Evolutionary conservation across 208 protist genomes (phyloP).

Genomic region (Trypanosoma mega): DNA sequence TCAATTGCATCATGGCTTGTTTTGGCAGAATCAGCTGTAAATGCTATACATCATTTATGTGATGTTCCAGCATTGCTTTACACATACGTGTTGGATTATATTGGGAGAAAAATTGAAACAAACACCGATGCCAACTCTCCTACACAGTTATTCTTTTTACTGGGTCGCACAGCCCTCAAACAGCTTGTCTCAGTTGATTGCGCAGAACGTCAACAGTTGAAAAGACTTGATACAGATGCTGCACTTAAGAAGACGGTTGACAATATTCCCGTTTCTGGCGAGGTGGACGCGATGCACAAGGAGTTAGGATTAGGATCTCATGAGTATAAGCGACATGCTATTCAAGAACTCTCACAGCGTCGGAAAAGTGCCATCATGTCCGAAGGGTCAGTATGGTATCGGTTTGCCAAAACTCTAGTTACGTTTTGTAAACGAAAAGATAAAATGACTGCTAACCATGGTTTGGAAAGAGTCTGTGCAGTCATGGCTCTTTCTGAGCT

Average conservation of each 20-base stretch:
- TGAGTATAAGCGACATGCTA: constrained; percentile 77
- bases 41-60: constrained; percentile 74
- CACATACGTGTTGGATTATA: constrained; percentile 75
- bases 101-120: constrained; percentile 25
- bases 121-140: constrained; percentile 37
- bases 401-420: constrained; percentile 52
- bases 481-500: constrained; percentile 82
- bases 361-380: constrained; percentile 68
- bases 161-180: constrained; percentile 81
- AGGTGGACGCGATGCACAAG: constrained; percentile 82
- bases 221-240: constrained; percentile 38
- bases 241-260: constrained; percentile 8
- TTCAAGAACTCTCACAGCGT: constrained; percentile 75
- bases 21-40: constrained; percentile 68
- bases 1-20: constrained; percentile 77
- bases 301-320: constrained; percentile 82
- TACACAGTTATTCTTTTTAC: constrained; percentile 74
- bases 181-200: constrained; percentile 82
- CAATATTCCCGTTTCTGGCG: constrained; percentile 7
- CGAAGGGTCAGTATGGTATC: constrained; percentile 72
- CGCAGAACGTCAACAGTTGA: constrained; percentile 74
- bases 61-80: constrained; percentile 71
- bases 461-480: constrained; percentile 73
- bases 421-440: constrained; percentile 54
- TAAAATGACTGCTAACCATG: constrained; percentile 27